phyloP scores from a whole-genome alignment of 768 basidiomycete species.

The Podaxis carcinomalis region DNA sequence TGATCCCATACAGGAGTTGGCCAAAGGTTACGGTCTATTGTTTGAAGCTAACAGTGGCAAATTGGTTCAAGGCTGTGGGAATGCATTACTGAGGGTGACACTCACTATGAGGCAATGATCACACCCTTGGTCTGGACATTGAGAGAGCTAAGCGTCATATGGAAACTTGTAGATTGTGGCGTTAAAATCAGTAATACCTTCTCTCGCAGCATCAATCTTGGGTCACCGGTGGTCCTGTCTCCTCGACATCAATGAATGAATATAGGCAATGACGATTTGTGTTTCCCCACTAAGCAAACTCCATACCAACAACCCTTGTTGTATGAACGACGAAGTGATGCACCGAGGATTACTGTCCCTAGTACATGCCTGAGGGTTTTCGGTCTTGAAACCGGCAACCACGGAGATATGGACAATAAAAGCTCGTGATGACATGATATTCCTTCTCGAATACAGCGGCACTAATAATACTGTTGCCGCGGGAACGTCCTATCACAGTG shows the following conservation, averaged over 20 bases:
- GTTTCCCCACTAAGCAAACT: background rate
- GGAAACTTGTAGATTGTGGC: background rate
- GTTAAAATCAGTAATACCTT: background rate
- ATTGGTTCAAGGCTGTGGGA: background rate
- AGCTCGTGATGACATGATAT: background rate
- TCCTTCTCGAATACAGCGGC: background rate
- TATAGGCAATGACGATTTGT: background rate
- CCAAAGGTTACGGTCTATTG: background rate
- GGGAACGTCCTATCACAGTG: background rate
- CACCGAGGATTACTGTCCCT: background rate
- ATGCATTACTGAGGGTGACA: too few species aligned
- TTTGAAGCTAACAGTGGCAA: background rate
- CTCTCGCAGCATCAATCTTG: background rate
- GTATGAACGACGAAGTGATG: too few species aligned
- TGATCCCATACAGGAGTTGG: too few species aligned
- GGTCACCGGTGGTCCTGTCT: background rate
- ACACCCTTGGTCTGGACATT: background rate
- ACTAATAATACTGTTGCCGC: background rate
- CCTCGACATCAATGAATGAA: background rate
- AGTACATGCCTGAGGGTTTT: background rate
- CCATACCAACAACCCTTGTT: too few species aligned
- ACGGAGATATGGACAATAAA: slow-evolving; percentile 5
- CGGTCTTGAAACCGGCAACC: background rate
- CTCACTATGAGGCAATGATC: background rate
- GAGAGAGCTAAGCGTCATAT: background rate